These are phyloP conservation scores for Neurospora discreta DNA, from an alignment of 495 filamentous ascomycete species.

Conservation along the genomic window DNA sequence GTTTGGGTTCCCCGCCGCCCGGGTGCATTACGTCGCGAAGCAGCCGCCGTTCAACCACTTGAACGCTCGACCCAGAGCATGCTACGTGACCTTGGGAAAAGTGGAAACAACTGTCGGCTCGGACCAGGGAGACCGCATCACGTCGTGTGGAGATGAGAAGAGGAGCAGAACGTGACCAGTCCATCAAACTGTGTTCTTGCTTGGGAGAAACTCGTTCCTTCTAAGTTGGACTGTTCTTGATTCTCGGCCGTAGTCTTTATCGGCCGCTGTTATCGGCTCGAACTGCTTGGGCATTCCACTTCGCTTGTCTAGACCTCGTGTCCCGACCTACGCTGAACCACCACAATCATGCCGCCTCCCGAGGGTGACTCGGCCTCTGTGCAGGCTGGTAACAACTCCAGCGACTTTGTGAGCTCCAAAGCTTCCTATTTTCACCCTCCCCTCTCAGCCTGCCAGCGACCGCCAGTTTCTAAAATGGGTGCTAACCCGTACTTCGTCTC, in stretches of 20 bases:
- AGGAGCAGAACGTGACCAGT: background rate
- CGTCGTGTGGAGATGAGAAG: constrained; percentile 1
- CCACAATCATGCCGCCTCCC: constrained; percentile 31
- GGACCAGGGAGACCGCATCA: background rate
- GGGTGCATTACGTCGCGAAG: constrained; percentile 5
- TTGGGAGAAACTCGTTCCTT: background rate
- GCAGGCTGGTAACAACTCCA: constrained; percentile 36
- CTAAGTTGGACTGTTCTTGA: background rate
- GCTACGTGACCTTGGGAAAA: background rate
- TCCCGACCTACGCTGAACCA: background rate
- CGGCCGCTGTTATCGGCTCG: background rate
- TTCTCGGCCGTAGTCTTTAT: background rate
- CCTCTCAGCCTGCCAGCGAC: background rate
- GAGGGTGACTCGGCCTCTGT: constrained; percentile 26
- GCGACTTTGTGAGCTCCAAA: constrained; percentile 35
- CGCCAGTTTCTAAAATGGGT: constrained; percentile 2
- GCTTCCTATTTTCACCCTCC: background rate
- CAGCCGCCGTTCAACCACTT: background rate
- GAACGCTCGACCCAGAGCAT: constrained; percentile 1
- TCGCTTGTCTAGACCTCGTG: background rate
- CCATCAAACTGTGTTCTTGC: background rate
- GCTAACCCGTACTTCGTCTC: constrained; percentile 8
- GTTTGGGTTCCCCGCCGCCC: background rate
- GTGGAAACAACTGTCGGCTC: background rate
- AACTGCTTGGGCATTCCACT: background rate